phyloP scores from a whole-genome alignment of 495 filamentous ascomycete species.

The Neurospora sp. region DNA sequence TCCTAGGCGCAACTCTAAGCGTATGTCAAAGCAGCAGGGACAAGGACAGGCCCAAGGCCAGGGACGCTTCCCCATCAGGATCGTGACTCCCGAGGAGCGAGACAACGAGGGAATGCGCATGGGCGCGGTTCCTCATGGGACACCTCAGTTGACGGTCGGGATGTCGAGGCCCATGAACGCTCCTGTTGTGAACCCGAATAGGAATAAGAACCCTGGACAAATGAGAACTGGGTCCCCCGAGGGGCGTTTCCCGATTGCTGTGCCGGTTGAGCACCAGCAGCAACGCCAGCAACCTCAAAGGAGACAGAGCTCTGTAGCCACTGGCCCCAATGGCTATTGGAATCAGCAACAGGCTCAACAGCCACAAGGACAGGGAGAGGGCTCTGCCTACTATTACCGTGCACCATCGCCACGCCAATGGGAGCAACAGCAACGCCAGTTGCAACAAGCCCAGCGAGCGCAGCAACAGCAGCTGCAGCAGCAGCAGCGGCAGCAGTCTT shows the following conservation, averaged over 20 bases:
- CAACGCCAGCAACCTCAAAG: not conserved
- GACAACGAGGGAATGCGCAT: not conserved
- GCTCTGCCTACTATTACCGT: not conserved
- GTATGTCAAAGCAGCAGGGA: not conserved
- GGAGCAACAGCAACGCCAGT: conserved; percentile 2
- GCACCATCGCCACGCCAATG: not conserved
- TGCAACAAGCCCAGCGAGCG: not conserved
- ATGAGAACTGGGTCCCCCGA: conserved; percentile 20
- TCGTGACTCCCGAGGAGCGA: not conserved
- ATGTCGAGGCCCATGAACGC: conserved; percentile 7
- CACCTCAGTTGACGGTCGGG: not conserved
- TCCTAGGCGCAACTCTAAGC: not conserved
- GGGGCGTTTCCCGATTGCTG: not conserved
- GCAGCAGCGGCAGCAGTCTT: not conserved
- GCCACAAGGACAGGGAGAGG: conserved; percentile 1
- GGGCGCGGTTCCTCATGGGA: not conserved
- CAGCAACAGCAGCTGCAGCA: not conserved
- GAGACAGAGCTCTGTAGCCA: not conserved
- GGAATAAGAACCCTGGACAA: conserved; percentile 16
- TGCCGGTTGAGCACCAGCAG: conserved; percentile 2
- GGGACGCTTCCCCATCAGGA: not conserved
- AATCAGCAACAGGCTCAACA: conserved; percentile 2
- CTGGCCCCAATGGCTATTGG: not conserved
- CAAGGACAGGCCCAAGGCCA: not conserved
- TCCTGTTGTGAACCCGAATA: conserved; percentile 9